Percentiles rank a stretch among this genome's conserved stretches.
Conservation (phyloP, 495 filamentous ascomycete genomes). For the Neurospora sp. region DNA sequence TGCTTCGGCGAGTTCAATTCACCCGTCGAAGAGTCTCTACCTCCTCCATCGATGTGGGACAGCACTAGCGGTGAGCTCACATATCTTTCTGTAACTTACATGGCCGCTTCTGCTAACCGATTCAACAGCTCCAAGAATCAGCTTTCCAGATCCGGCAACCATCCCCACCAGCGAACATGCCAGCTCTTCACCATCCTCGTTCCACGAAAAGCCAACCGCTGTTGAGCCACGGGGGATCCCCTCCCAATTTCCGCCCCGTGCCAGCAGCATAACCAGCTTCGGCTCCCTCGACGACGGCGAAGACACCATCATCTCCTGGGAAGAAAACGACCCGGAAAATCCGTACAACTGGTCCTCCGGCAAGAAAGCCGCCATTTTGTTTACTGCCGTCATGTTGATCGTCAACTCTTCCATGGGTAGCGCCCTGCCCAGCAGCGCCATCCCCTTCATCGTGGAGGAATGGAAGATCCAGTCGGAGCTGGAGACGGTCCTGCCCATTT, state of each 20-base stretch:
- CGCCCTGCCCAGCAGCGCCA: constrained; percentile 54
- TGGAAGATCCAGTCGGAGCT: constrained; percentile 48
- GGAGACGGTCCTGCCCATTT: constrained; percentile 61
- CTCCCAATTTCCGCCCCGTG: neutral
- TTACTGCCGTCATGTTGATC: constrained; percentile 51
- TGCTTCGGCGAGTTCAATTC: neutral
- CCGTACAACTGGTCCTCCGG: constrained; percentile 48
- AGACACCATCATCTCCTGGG: constrained; percentile 38
- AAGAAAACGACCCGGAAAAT: constrained; percentile 40
- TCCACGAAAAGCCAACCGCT: neutral
- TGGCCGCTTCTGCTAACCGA: neutral
- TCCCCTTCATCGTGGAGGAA: constrained; percentile 44
- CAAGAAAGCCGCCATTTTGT: constrained; percentile 48
- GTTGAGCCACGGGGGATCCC: neutral
- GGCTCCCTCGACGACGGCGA: constrained; percentile 9
- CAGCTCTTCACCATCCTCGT: neutral
- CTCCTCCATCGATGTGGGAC: neutral
- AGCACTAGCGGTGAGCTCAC: neutral
- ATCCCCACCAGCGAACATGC: neutral
- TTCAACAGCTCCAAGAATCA: neutral
- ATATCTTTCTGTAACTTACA: neutral
- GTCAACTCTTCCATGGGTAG: constrained; percentile 68
- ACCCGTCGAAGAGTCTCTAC: neutral
- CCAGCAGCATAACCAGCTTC: neutral
- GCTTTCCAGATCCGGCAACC: neutral